Evolutionary conservation across 2,329 filamentous ascomycete genomes (phyloP).

Genomic region (Pseudocercospora pini-densiflorae): DNA sequence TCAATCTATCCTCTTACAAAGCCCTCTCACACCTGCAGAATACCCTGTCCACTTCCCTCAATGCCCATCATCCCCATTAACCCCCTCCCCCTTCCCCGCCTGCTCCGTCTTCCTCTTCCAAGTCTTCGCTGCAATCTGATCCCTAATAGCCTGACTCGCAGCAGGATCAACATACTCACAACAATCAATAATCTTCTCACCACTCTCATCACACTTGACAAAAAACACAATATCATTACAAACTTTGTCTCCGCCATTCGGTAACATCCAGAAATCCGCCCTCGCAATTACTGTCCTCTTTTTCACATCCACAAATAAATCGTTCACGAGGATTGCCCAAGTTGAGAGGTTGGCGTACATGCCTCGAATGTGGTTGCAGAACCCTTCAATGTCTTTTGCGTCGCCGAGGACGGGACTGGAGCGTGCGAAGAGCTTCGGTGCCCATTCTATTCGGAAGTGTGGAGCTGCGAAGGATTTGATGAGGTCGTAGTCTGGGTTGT

Average conservation of each 20-base stretch:
- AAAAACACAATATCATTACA: slow-evolving; percentile 27
- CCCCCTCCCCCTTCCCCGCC: neutral
- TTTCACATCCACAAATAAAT: slow-evolving; percentile 23
- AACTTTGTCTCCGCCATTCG: slow-evolving; percentile 22
- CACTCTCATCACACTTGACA: slow-evolving; percentile 21
- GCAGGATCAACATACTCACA: slow-evolving; percentile 28
- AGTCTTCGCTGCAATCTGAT: slow-evolving; percentile 21
- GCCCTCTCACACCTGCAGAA: neutral
- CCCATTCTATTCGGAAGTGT: slow-evolving; percentile 27
- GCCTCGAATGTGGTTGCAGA: slow-evolving; percentile 20
- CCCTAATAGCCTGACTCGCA: slow-evolving; percentile 23
- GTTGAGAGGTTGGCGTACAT: slow-evolving; percentile 22
- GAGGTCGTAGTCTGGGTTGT: slow-evolving; percentile 24
- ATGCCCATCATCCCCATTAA: slow-evolving; percentile 8
- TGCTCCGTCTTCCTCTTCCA: slow-evolving; percentile 13
- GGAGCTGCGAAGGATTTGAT: slow-evolving; percentile 21
- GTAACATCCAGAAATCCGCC: slow-evolving; percentile 28
- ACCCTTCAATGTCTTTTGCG: slow-evolving; percentile 25
- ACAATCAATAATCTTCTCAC: slow-evolving; percentile 22
- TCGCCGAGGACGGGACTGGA: slow-evolving; percentile 18
- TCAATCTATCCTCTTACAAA: neutral
- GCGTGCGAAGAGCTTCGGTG: slow-evolving; percentile 24
- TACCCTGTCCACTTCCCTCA: neutral
- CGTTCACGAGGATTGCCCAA: slow-evolving; percentile 23
- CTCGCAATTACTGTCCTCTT: slow-evolving; percentile 19